Conservation (phyloP, 441 rosid genomes). For the Macaranga tanarius region DNA sequence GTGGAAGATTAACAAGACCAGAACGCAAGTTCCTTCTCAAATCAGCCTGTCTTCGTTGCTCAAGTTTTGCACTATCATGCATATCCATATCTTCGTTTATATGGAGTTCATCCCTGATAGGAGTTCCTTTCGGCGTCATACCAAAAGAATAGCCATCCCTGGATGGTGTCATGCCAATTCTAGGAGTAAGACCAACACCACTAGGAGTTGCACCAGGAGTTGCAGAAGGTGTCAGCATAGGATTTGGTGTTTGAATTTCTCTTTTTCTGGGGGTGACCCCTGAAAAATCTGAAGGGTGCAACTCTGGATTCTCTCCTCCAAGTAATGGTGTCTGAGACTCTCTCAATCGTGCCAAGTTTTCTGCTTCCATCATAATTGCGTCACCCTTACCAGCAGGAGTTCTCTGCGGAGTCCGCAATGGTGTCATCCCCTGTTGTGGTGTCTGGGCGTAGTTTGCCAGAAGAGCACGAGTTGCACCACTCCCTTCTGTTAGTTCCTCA, state of each 20-base stretch:
- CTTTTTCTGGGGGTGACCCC: conserved; percentile 94
- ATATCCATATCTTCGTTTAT: conserved; percentile 91
- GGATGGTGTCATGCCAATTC: conserved; percentile 87
- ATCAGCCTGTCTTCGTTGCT: conserved; percentile 77
- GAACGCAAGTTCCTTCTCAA: conserved; percentile 70
- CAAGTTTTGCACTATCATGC: conserved; percentile 71
- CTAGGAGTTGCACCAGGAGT: conserved; percentile 98
- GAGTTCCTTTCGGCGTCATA: conserved; percentile 91
- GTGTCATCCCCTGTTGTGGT: conserved; percentile 84
- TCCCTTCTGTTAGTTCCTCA: conserved; percentile 87
- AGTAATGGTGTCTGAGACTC: conserved; percentile 97
- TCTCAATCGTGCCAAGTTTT: conserved; percentile 88
- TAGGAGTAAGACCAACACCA: conserved; percentile 71
- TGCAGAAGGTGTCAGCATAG: conserved; percentile 78
- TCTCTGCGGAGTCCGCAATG: conserved; percentile 88
- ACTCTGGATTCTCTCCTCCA: conserved; percentile 98
- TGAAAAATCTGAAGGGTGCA: conserved; percentile 98
- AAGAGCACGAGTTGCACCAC: conserved; percentile 91
- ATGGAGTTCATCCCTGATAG: conserved; percentile 92
- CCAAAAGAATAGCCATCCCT: conserved; percentile 80
- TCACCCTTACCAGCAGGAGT: conserved; percentile 98
- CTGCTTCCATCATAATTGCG: conserved; percentile 99
- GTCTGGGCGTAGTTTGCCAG: conserved; percentile 93
- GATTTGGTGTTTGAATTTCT: conserved; percentile 92
- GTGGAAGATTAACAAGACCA: conserved; percentile 82